phyloP scores from a whole-genome alignment of 495 filamentous ascomycete genomes.

The Cudoniella acicularis region DNA sequence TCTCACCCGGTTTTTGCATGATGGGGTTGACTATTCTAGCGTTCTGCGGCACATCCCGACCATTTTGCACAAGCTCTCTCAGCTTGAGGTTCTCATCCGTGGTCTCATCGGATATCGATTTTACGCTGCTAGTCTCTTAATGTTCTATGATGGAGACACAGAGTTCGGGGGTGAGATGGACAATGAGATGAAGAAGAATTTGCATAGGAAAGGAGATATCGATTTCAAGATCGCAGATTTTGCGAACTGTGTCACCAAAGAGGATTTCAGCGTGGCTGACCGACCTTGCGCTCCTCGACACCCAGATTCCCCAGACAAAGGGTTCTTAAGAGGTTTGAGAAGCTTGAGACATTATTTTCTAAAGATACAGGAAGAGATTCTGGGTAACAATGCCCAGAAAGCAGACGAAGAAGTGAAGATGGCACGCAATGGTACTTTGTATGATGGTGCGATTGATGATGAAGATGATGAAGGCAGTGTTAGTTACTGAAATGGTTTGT shows the following conservation, averaged over 20 bases:
- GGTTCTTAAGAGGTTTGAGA: constrained; percentile 82
- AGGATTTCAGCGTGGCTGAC: constrained; percentile 58
- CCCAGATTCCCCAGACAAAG: constrained; percentile 76
- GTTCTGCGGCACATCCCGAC: constrained; percentile 81
- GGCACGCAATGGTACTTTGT: neutral
- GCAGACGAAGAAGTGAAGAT: neutral
- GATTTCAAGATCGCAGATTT: constrained; percentile 98
- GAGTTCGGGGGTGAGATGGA: constrained; percentile 44
- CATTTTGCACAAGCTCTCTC: constrained; percentile 76
- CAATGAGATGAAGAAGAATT: constrained; percentile 49
- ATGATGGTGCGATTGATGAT: constrained; percentile 5
- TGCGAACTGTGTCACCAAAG: constrained; percentile 91
- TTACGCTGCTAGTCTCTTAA: constrained; percentile 89
- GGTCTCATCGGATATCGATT: constrained; percentile 83
- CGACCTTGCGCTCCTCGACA: constrained; percentile 77
- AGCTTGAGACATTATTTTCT: constrained; percentile 82
- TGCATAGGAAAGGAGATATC: constrained; percentile 50
- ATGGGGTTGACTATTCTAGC: constrained; percentile 76
- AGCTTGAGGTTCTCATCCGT: constrained; percentile 78
- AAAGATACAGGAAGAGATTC: constrained; percentile 75
- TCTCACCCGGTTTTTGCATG: constrained; percentile 83
- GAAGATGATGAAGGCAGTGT: constrained; percentile 21
- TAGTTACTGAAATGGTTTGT: constrained; percentile 17
- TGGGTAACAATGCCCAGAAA: constrained; percentile 5
- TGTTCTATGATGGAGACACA: constrained; percentile 84